Evolutionary conservation across 176 grass and related monocot species (phyloP).

Genomic region (Pharus latifolius): DNA sequence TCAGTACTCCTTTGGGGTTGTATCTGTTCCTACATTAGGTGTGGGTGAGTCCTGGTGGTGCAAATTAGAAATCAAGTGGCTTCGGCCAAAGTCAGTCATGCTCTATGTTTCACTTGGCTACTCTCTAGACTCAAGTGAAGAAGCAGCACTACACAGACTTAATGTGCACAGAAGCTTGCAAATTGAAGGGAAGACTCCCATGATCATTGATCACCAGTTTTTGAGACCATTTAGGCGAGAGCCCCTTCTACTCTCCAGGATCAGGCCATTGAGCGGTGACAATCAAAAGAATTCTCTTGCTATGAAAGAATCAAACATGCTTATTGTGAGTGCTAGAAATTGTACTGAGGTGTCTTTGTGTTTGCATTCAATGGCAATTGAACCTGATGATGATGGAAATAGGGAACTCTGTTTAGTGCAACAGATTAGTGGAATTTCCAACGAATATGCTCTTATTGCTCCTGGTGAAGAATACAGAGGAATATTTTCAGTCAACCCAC

Average conservation of each 20-base stretch:
- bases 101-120: slow-evolving; percentile 92
- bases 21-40: slow-evolving; percentile 66
- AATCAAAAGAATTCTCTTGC: slow-evolving; percentile 62
- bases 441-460: slow-evolving; percentile 36
- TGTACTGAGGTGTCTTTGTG: slow-evolving; percentile 66
- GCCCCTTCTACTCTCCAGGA: slow-evolving; percentile 69
- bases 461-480: slow-evolving; percentile 74
- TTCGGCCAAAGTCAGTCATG: slow-evolving; percentile 82
- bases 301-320: slow-evolving; percentile 65
- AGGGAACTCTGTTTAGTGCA: slow-evolving; percentile 32
- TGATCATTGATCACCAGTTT: slow-evolving; percentile 58
- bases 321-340: slow-evolving; percentile 75
- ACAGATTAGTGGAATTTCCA: slow-evolving; percentile 53
- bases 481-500: slow-evolving; percentile 67
- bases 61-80: slow-evolving; percentile 95
- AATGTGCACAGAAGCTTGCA: slow-evolving; percentile 91
- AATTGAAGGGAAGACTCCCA: slow-evolving; percentile 85
- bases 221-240: slow-evolving; percentile 84
- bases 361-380: slow-evolving; percentile 48
- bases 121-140: slow-evolving; percentile 35
- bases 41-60: slow-evolving; percentile 70
- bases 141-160: slow-evolving; percentile 51
- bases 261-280: slow-evolving; percentile 40
- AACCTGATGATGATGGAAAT: slow-evolving; percentile 22
- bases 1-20: slow-evolving; percentile 78